Evolutionary conservation across 164 flowering plant genomes (phyloP).

Genomic region (Hamamelis virginiana): DNA sequence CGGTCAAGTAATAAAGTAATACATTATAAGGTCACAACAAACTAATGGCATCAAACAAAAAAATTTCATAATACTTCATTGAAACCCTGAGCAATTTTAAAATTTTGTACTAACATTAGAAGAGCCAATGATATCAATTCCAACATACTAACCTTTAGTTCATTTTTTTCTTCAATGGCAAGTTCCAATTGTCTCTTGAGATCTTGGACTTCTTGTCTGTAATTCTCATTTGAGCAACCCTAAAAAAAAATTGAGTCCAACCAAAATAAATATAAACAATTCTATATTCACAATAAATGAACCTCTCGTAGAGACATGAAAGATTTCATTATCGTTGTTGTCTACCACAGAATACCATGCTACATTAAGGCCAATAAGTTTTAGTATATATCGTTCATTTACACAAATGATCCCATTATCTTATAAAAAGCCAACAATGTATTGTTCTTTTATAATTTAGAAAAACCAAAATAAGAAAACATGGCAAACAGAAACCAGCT

Average conservation of each 20-base stretch:
- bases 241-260: conserved; percentile 23
- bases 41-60: neutral
- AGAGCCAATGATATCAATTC: neutral
- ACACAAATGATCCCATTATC: no score
- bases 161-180: conserved; percentile 57
- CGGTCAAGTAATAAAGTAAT: neutral
- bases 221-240: conserved; percentile 43
- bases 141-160: conserved; percentile 59
- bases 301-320: conserved; percentile 1
- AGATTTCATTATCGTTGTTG: neutral
- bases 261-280: neutral
- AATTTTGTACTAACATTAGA: neutral
- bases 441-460: no score
- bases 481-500: no score
- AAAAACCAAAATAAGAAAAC: no score
- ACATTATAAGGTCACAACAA: neutral
- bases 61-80: neutral
- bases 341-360: neutral
- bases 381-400: no score
- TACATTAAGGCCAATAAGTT: no score
- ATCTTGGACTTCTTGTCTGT: conserved; percentile 47
- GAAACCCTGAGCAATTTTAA: neutral
- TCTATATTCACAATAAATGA: neutral
- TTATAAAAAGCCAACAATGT: no score
- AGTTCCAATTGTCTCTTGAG: conserved; percentile 61